A percentile compares a stretch with the other conserved stretches of the same genome.
phyloP scores from a whole-genome alignment of 805 yeast genomes.

The Metschnikowia colocasiae region DNA sequence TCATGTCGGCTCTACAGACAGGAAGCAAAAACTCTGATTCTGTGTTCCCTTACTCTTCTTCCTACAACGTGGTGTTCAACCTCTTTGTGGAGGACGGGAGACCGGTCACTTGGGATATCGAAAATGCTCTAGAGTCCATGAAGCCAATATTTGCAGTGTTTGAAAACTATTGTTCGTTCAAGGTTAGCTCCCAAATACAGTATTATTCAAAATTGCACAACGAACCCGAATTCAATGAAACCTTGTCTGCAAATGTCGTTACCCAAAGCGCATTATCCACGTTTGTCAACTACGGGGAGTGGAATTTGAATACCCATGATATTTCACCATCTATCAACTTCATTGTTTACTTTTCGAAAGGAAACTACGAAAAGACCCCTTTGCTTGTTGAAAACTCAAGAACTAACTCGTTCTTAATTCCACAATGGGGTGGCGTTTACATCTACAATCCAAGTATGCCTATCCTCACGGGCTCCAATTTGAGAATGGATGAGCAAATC shows the following conservation, averaged over 20 bases:
- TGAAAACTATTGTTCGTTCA: conserved; percentile 58
- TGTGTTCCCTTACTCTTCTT: conserved; percentile 57
- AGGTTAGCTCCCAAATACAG: conserved; percentile 75
- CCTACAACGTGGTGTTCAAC: conserved; percentile 72
- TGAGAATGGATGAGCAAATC: conserved; percentile 38
- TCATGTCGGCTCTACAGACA: conserved; percentile 21
- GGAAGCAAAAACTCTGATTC: conserved; percentile 20
- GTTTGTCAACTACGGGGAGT: conserved; percentile 78
- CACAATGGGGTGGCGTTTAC: conserved; percentile 86
- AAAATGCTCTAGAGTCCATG: conserved; percentile 48
- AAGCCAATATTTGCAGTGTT: conserved; percentile 53
- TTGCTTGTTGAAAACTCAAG: conserved; percentile 44
- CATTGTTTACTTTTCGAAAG: conserved; percentile 59
- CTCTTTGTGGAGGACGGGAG: conserved; percentile 67
- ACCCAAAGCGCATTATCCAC: conserved; percentile 60
- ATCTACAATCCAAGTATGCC: conserved; percentile 42
- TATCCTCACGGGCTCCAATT: conserved; percentile 11
- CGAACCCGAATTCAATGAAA: conserved; percentile 22
- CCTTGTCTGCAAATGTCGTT: conserved; percentile 32
- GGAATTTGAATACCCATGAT: conserved; percentile 63
- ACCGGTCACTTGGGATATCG: conserved; percentile 73
- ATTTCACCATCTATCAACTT: conserved; percentile 69
- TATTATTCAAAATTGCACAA: conserved; percentile 51
- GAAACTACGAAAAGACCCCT: conserved; percentile 41
- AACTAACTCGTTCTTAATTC: conserved; percentile 66